Evolutionary conservation across 345 rosid species (phyloP).

Genomic region (Nephelium lappaceum): DNA sequence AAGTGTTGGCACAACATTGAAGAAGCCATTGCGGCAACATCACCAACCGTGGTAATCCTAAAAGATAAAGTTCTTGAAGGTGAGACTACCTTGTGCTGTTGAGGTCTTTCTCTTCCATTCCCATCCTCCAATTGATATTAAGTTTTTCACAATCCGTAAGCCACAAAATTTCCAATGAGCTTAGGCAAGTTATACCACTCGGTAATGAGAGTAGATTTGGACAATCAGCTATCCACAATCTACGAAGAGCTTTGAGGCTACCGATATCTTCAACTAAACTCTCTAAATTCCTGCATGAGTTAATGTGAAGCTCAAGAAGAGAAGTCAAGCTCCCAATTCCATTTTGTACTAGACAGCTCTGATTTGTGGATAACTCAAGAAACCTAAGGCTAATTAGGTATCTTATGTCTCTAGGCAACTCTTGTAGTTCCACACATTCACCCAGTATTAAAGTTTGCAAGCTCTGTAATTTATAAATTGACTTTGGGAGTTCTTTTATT

Average conservation of each 20-base stretch:
- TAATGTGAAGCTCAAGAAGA: neutral
- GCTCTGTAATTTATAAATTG: constrained; percentile 15
- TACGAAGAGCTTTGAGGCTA: constrained; percentile 20
- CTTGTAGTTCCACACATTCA: neutral
- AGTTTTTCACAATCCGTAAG: constrained; percentile 20
- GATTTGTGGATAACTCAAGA: neutral
- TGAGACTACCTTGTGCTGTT: neutral
- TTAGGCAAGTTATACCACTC: neutral
- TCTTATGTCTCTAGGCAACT: constrained; percentile 16
- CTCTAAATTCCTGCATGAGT: neutral
- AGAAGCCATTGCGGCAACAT: constrained; percentile 37
- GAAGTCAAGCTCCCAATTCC: neutral
- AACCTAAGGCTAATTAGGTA: constrained; percentile 14
- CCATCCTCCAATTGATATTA: neutral
- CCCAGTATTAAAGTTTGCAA: neutral
- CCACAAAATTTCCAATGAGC: constrained; percentile 16
- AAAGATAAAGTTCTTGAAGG: constrained; percentile 18
- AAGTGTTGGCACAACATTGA: constrained; percentile 14
- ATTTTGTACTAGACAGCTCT: neutral
- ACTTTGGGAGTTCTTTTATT: constrained; percentile 17
- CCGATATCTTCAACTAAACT: constrained; percentile 19
- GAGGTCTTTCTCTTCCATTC: neutral
- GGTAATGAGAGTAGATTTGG: constrained; percentile 25
- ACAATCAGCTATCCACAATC: neutral
- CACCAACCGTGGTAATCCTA: constrained; percentile 15